Evolutionary conservation across 208 protist genomes (phyloP), one percentile per base, ranked within the genome.

Genomic region (Crithidia sp.): DNA sequence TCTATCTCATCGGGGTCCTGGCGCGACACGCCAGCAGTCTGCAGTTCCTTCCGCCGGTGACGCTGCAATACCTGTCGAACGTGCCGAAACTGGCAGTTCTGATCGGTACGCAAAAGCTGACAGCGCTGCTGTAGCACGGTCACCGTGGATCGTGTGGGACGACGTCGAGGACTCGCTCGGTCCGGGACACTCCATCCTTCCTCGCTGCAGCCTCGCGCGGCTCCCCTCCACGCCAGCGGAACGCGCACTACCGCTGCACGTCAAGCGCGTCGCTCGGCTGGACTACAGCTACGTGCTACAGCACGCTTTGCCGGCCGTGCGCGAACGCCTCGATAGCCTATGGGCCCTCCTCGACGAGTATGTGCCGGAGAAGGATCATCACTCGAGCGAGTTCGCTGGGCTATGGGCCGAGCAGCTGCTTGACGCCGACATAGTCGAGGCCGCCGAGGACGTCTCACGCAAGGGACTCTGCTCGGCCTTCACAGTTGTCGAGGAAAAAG

Each of bases 401-500:
- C 44, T 49, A 49, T 49, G 44, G 44, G 44, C 44, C 44, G 44
- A 49, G 44, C 44, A 49, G 44, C 44, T 49, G 44, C 44, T 49
- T 10, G 44, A 49, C 44, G 44, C 44, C 44, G 44, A 49, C 44
- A 49, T 49, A 49, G 44, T 49, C 44, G 44, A 49, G 44, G 44
- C 44, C 44, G 44, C 44, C 44, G 44, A 49, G 44, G 44, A 49
- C 44, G 44, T 49, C 44, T 49, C 44, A 49, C 44, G 44, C 44
- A 49, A 49, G 44, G 44, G 44, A 49, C 44, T 49, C 44, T 49
- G 44, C 44, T 49, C 44, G 44, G 44, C 44, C 44, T 58, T 61
- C 52, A 36, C 45, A 16, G 61, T 69, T 9, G 43, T 61, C 40
- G 52, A 71, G 40, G 55, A 62, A 52, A 72, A 72, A 17, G 3